phyloP scores from a whole-genome alignment of 148 eudicot species.

The Camellia lanceoleosa region DNA sequence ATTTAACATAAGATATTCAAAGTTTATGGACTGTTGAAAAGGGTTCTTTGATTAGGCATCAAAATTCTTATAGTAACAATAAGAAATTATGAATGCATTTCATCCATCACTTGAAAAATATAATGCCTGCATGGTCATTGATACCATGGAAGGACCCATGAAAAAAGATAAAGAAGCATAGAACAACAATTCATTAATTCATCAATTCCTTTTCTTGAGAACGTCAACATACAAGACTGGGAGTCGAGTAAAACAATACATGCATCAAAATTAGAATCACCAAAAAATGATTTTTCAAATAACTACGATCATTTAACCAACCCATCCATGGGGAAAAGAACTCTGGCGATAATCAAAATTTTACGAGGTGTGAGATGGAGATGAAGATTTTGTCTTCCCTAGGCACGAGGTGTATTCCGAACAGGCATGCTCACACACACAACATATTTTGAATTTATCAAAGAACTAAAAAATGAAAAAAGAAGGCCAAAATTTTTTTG shows the following conservation, averaged over 20 bases:
- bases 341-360: not conserved
- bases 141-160: not conserved
- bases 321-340: not conserved
- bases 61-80: not conserved
- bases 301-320: not conserved
- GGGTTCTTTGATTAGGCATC: not conserved
- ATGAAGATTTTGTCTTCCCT: not conserved
- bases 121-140: not conserved
- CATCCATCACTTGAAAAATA: not conserved
- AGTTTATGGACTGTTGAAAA: not conserved
- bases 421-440: not conserved
- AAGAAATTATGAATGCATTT: not conserved
- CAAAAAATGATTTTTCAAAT: not conserved
- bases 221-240: not conserved
- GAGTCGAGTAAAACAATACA: not conserved
- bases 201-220: not conserved
- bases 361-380: not conserved
- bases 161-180: not conserved
- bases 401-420: not conserved
- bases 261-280: not conserved
- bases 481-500: not conserved
- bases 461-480: not conserved
- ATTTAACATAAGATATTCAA: not conserved
- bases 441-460: not conserved
- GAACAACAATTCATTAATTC: no score